Evolutionary conservation across 2,329 filamentous ascomycete species (phyloP), one percentile per base, ranked within the genome.

Genomic region (Fusarium sororula): DNA sequence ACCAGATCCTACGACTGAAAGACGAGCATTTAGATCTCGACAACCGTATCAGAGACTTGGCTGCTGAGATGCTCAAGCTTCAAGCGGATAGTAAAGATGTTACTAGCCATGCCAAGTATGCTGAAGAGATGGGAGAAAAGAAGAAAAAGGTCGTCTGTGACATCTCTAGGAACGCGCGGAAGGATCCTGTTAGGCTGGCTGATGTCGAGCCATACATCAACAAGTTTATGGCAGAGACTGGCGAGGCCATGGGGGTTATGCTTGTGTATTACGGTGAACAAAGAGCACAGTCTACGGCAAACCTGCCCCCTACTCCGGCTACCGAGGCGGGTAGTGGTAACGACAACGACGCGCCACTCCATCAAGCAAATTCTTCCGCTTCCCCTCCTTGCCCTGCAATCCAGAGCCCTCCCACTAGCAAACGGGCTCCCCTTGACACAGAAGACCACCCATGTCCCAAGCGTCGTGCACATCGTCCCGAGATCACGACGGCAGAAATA

Each of bases 331-430:
- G 12, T 6, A 7, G 6, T 53, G 32, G 26, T 22, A 22, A 3
- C n/a, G 32, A 26, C n/a, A 20, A 26, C 7, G 32, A 53, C 1
- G 2, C 12, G 30, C 1, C 30, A 30, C 30, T 30, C 30, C 11
- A 12, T 30, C 30, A 4, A 30, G 30, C 4, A 30, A 30, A 30
- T 30, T 30, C 30, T 4, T 30, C n/a, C 17, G 6, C 17, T 24
- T 3, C 5, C 5, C 7, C 26, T n/a, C 32, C 28, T 14, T 6
- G 7, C 2, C 11, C 5, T 18, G 5, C 8, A 1, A 7, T n/a
- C 6, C 5, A 3, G 1, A 24, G 14, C 4, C 11, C 15, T 24
- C 5, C 7, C 5, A 11, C 20, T 5, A 35, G 28, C 17, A 55
- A 42, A 6, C 18, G 12, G 13, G 2, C n/a, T 15, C 12, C 7